A percentile compares a stretch with the other conserved stretches of the same genome.
These are phyloP conservation scores for Xerophyta viscosa DNA, from an alignment of 106 monocot genomes.

Conservation along the genomic window DNA sequence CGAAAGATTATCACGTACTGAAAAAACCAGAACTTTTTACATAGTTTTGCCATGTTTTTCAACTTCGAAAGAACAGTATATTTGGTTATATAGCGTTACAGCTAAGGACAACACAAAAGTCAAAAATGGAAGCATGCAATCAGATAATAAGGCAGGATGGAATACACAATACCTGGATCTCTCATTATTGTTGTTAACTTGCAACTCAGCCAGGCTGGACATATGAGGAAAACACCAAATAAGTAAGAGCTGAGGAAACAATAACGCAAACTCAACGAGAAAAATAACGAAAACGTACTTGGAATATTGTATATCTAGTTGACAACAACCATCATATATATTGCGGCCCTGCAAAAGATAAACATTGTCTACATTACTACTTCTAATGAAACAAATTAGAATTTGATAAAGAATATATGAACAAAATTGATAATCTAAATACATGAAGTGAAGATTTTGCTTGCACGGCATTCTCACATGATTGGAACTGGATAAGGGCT, in stretches of 20 bases:
- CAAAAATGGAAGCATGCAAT: background rate
- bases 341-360: slow-evolving; percentile 53
- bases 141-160: background rate
- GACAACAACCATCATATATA: slow-evolving; percentile 97
- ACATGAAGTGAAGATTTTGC: slow-evolving; percentile 85
- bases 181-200: slow-evolving; percentile 98
- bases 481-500: slow-evolving; percentile 89
- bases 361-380: slow-evolving; percentile 5
- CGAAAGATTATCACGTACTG: no score
- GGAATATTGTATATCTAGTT: slow-evolving; percentile 90
- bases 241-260: no score
- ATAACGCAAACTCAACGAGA: no score
- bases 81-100: no score
- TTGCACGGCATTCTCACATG: slow-evolving; percentile 63
- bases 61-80: no score
- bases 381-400: no score
- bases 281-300: slow-evolving; percentile 71
- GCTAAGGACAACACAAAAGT: no score
- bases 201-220: slow-evolving; percentile 80
- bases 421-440: slow-evolving; percentile 1
- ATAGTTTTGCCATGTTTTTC: no score
- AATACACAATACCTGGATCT: slow-evolving; percentile 75
- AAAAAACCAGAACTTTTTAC: no score
- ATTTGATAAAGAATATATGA: no score
- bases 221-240: no score